Conservation (phyloP, 768 basidiomycete species). For the Russula ochroleuca region DNA sequence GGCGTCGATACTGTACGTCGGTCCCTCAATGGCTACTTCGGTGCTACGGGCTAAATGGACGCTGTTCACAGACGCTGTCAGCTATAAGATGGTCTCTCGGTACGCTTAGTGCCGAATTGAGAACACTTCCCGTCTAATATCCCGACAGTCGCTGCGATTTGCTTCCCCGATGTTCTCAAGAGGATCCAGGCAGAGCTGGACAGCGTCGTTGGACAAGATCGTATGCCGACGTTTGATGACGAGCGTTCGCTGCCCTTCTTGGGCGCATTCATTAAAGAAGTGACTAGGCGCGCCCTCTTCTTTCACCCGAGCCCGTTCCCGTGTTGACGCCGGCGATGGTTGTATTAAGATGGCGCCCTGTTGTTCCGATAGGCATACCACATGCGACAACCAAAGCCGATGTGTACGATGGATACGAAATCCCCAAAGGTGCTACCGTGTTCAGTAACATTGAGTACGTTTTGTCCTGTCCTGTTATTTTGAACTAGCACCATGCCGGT, state of each 20-base stretch:
- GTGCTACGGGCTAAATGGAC: background rate
- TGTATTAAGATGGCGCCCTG: constrained; percentile 11
- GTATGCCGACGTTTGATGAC: constrained; percentile 25
- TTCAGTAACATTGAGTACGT: constrained; percentile 18
- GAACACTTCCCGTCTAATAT: background rate
- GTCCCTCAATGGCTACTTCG: background rate
- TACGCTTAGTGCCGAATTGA: background rate
- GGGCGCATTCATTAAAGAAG: constrained; percentile 25
- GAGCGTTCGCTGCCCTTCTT: constrained; percentile 21
- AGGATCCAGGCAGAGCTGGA: constrained; percentile 27
- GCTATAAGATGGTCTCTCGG: constrained; percentile 7
- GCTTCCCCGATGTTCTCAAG: constrained; percentile 21
- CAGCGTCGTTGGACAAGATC: constrained; percentile 22
- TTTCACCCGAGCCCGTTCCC: background rate
- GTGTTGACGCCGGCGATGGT: background rate
- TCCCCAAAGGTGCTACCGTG: constrained; percentile 14
- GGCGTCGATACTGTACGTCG: constrained; percentile 19
- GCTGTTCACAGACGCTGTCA: constrained; percentile 7
- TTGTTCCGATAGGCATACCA: constrained; percentile 12
- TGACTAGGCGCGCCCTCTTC: constrained; percentile 11
- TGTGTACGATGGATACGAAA: constrained; percentile 17
- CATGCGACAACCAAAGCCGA: constrained; percentile 12
- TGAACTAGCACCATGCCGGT: background rate
- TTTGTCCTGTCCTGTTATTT: background rate
- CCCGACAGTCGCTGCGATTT: constrained; percentile 5